Percentiles rank a stretch among this genome's conserved stretches.
phyloP scores from a whole-genome alignment of 176 grass and related monocot genomes.

The Musa acuminata region DNA sequence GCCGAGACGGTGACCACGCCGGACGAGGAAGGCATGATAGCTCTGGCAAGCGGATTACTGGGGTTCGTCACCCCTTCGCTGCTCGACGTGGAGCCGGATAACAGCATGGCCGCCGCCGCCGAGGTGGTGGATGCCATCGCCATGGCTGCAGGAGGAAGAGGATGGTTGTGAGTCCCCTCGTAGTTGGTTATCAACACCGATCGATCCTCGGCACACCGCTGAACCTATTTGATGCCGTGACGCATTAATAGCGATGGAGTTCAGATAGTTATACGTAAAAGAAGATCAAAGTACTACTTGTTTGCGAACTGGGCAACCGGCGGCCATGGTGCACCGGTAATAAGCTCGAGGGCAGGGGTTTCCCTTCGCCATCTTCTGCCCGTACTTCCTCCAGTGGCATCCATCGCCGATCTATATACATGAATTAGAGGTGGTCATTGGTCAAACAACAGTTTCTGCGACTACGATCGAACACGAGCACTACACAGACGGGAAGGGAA shows the following conservation, averaged over 20 bases:
- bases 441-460: no score
- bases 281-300: slow-evolving; percentile 38
- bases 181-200: slow-evolving; percentile 84
- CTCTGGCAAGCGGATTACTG: slow-evolving; percentile 44
- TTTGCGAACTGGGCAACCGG: slow-evolving; percentile 76
- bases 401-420: slow-evolving; percentile 64
- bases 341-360: slow-evolving; percentile 92
- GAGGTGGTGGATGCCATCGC: slow-evolving; percentile 88
- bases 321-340: slow-evolving; percentile 93
- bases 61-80: slow-evolving; percentile 41
- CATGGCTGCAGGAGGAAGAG: slow-evolving; percentile 78
- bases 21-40: slow-evolving; percentile 63
- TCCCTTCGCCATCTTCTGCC: slow-evolving; percentile 93
- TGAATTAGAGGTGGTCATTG: not conserved
- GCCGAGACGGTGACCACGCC: slow-evolving; percentile 66
- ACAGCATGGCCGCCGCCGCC: slow-evolving; percentile 67
- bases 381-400: slow-evolving; percentile 99
- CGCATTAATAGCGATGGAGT: no score
- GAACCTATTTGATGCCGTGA: slow-evolving; percentile 37
- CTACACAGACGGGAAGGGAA: no score
- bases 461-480: not conserved
- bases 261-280: no score
- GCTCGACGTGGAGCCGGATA: slow-evolving; percentile 73
- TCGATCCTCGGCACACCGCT: slow-evolving; percentile 75
- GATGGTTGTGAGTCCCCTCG: slow-evolving; percentile 91